Evolutionary conservation across 139 green algal species (phyloP), one percentile per base, ranked within the genome.

Genomic region (Micractinium sp.): DNA sequence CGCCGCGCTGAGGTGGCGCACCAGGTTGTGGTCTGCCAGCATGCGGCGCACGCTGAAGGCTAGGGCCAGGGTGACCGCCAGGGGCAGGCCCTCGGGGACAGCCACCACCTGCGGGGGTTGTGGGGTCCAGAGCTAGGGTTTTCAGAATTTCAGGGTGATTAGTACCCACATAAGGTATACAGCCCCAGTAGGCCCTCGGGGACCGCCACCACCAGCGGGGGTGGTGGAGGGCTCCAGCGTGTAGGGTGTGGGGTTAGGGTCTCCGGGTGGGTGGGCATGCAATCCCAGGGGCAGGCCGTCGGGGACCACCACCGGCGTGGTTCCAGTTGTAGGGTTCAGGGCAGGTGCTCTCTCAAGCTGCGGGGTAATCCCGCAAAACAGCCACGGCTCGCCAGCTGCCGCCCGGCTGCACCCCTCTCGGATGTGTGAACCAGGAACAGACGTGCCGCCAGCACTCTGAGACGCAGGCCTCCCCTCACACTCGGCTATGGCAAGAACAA

Each of bases 231-330:
- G 63, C 63, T 25, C 2, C 27, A 76, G 25, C 69, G 29, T 36
- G 2, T 33, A 33, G 27, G 66, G 4, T 73, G 3, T 73, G 14
- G 7, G 4, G 63, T 18, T 74, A n/a, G 66, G 66, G 66, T 74
- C 15, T 16, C 60, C 2, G 63, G 20, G 16, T 5, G 63, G 63
- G 69, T 29, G 22, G 31, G 66, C 0, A 96, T 98, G n/a, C 27
- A 98, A 95, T 0, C 96, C 96, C 75, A 98, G 92, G 4, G 96
- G 96, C 88, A 98, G 93, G 1, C 96, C 96, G 91, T 98, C 95
- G 14, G 96, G 96, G 36, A 98, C 94, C 22, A 96, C 96, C 76
- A 98, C 96, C 84, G 98, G 92, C 88, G 83, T 47, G 89, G n/a
- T n/a, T n/a, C n/a, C n/a, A n/a, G n/a, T n/a, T n/a, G n/a, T n/a